Conservation (phyloP, 768 basidiomycete species). For the Psilocybe subaeruginosa region DNA sequence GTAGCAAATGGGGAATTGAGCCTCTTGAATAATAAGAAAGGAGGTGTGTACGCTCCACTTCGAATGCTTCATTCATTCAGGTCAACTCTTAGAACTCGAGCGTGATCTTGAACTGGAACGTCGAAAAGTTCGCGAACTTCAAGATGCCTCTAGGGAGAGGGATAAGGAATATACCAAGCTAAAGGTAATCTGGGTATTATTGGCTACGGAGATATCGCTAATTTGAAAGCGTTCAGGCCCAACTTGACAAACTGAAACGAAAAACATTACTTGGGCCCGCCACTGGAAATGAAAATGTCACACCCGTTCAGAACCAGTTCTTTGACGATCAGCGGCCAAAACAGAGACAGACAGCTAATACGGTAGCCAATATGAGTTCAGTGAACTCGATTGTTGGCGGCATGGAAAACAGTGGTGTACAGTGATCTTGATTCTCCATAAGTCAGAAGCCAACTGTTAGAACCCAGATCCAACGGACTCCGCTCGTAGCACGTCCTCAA, state of each 20-base stretch:
- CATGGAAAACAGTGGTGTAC: slow-evolving; percentile 69
- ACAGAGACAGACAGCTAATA: slow-evolving; percentile 26
- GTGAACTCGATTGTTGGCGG: slow-evolving; percentile 60
- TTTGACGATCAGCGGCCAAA: slow-evolving; percentile 27
- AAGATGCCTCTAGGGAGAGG: slow-evolving; percentile 73
- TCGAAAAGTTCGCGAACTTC: slow-evolving; percentile 71
- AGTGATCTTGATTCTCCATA: slow-evolving; percentile 8
- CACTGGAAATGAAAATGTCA: slow-evolving; percentile 18
- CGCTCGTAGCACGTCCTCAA: slow-evolving; percentile 55
- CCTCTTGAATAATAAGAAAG: slow-evolving; percentile 68
- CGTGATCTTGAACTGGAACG: slow-evolving; percentile 82
- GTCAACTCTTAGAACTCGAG: slow-evolving; percentile 58
- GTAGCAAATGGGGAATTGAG: slow-evolving; percentile 79
- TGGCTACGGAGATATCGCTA: neutral
- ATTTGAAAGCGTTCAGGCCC: slow-evolving; percentile 44
- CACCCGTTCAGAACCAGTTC: slow-evolving; percentile 19
- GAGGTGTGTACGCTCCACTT: slow-evolving; percentile 42
- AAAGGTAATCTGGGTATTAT: slow-evolving; percentile 51
- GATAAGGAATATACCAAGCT: slow-evolving; percentile 90
- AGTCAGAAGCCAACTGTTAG: neutral
- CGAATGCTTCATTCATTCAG: slow-evolving; percentile 1
- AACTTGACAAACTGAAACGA: slow-evolving; percentile 83
- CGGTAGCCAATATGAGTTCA: slow-evolving; percentile 38
- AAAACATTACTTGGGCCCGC: slow-evolving; percentile 65
- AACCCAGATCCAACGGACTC: slow-evolving; percentile 69